Evolutionary conservation across 2,329 filamentous ascomycete genomes (phyloP).

Genomic region (Clonostachys solani): DNA sequence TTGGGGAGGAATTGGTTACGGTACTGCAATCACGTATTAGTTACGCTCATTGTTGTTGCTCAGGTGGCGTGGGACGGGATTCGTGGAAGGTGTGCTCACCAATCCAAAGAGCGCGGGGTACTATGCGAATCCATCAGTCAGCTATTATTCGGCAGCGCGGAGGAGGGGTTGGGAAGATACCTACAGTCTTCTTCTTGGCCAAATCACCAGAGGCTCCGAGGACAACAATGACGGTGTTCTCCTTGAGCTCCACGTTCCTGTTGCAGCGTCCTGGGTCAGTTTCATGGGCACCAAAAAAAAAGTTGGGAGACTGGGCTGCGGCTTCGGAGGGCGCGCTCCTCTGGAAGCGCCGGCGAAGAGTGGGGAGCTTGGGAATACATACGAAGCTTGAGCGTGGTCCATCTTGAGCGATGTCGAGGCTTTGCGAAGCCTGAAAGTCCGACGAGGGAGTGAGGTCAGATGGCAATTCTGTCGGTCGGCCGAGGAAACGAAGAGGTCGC

Average conservation of each 20-base stretch:
- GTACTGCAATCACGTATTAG: slow-evolving; percentile 53
- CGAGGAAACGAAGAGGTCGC: background rate
- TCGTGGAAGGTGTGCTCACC: slow-evolving; percentile 58
- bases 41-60: slow-evolving; percentile 5
- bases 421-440: background rate
- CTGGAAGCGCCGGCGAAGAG: slow-evolving; percentile 4
- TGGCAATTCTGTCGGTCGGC: slow-evolving; percentile 1
- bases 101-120: slow-evolving; percentile 97
- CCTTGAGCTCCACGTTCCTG: slow-evolving; percentile 92
- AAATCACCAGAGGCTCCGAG: slow-evolving; percentile 96
- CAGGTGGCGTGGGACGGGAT: background rate
- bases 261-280: background rate
- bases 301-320: too few species aligned
- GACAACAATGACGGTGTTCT: slow-evolving; percentile 95
- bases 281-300: background rate
- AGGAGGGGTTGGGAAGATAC: slow-evolving; percentile 18
- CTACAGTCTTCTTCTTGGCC: slow-evolving; percentile 98
- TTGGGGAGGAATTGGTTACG: slow-evolving; percentile 98
- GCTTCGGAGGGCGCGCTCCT: too few species aligned
- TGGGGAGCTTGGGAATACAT: slow-evolving; percentile 9
- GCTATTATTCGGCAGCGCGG: slow-evolving; percentile 7
- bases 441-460: background rate
- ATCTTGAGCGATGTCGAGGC: slow-evolving; percentile 6
- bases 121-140: slow-evolving; percentile 37
- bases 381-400: slow-evolving; percentile 10